phyloP scores from a whole-genome alignment of 495 filamentous ascomycete genomes.

The Tetracladium marchalianum region DNA sequence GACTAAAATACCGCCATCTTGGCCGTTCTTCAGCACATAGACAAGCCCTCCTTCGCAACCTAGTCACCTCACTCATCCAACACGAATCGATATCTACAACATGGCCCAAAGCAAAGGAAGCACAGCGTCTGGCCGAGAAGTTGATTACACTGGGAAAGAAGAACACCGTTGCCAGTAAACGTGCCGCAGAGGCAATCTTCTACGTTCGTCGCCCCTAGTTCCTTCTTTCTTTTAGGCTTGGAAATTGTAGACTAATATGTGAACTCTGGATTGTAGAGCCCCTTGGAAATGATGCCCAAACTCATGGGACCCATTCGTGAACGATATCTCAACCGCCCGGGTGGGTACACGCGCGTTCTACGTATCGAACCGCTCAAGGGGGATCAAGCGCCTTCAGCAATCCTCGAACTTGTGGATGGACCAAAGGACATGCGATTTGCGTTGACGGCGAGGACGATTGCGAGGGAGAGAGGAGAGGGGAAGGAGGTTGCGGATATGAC shows the following conservation, averaged over 20 bases:
- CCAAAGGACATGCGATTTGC: conserved; percentile 92
- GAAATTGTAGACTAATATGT: not conserved
- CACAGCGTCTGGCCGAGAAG: conserved; percentile 85
- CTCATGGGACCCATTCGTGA: conserved; percentile 74
- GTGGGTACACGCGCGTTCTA: conserved; percentile 90
- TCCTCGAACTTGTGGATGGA: conserved; percentile 94
- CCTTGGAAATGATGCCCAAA: conserved; percentile 56
- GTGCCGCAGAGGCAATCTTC: conserved; percentile 61
- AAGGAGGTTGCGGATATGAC: conserved; percentile 57
- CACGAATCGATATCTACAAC: conserved; percentile 91
- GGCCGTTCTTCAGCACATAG: conserved; percentile 76
- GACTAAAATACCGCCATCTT: conserved; percentile 77
- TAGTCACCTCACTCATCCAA: conserved; percentile 89
- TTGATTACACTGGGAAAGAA: conserved; percentile 87
- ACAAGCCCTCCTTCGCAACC: conserved; percentile 87
- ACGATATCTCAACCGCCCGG: conserved; percentile 71
- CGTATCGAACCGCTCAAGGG: conserved; percentile 63
- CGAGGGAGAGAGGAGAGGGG: conserved; percentile 43
- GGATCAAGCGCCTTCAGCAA: conserved; percentile 79
- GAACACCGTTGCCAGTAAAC: conserved; percentile 66
- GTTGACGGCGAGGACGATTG: conserved; percentile 75
- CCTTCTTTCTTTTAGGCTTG: not conserved
- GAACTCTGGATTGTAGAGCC: conserved; percentile 8
- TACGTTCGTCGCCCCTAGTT: conserved; percentile 50
- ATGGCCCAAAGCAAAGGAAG: conserved; percentile 94